Evolutionary conservation across 164 flowering plant genomes (phyloP), one percentile per base, ranked within the genome.

Genomic region (Berberis vulgaris): DNA sequence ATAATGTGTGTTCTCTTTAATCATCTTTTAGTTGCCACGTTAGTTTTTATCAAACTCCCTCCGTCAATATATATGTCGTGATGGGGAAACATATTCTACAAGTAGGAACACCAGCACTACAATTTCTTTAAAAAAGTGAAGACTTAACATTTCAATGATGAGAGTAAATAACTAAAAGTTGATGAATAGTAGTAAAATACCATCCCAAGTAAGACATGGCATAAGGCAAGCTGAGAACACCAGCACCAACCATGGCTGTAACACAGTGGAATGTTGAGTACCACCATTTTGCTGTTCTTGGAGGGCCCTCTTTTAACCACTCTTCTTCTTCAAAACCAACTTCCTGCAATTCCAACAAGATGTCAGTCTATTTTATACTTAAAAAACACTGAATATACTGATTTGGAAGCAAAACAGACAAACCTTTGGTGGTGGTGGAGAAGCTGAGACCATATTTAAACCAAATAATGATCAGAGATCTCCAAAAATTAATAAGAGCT

Each of bases 161-260:
- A 3, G 47, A 42, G 9, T 10, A 39, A 46, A 6, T 46, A 1
- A 7, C 4, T 40, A 26, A 39, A 3, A 26, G 6, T 26, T 26
- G 5, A 2, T 13, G 26, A 43, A 12, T 41, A 40, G 39, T 26
- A 57, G 47, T 54, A 26, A 11, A 7, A 42, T 80, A 84, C 97
- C 97, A 90, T 75, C 97, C 97, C 44, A 90, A 72, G 72, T 84
- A 86, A 59, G 95, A 87, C 95, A 90, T 87, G 76, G 95, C 97
- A 71, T 82, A 84, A 39, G 97, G 97, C 65, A 90, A 69, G 82
- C 97, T 84, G 62, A 90, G 90, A 56, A 90, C 97, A 41, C 95
- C 97, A n/a, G 97, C 97, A 46, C 95, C 97, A 54, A 90, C 87
- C 92, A 90, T 90, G 88, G 97, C 95, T 0, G 97, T 87, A 58